Conservation (phyloP, 169 alveolate genomes). For the Plasmodium ovale region DNA sequence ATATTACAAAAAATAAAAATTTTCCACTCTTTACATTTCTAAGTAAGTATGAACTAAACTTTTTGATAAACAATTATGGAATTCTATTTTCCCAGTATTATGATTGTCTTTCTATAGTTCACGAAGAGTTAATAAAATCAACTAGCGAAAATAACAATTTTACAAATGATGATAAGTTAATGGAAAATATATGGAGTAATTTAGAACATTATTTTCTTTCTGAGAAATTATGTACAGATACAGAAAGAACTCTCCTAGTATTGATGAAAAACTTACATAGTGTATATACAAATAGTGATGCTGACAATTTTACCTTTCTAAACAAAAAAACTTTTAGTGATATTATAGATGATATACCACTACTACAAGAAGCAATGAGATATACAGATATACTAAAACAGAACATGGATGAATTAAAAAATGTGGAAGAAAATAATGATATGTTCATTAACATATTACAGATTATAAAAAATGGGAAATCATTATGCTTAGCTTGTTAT, state of each 20-base stretch:
- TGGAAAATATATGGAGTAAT: conserved; percentile 52
- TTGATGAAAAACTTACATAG: conserved; percentile 43
- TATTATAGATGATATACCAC: conserved; percentile 47
- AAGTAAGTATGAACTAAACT: conserved; percentile 4
- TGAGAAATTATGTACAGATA: conserved; percentile 52
- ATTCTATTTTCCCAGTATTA: conserved; percentile 13
- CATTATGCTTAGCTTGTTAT: conserved; percentile 80
- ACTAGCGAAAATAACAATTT: not conserved
- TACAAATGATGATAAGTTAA: not conserved
- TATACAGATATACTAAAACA: conserved; percentile 83
- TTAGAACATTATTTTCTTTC: conserved; percentile 36
- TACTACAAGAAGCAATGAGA: conserved; percentile 72
- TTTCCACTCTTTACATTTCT: conserved; percentile 22
- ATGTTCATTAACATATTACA: conserved; percentile 82
- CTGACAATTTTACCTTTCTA: not conserved
- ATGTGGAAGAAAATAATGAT: conserved; percentile 50
- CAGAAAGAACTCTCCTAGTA: conserved; percentile 30
- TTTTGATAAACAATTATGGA: conserved; percentile 31
- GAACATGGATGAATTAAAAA: conserved; percentile 78
- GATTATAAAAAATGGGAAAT: conserved; percentile 78
- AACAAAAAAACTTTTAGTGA: conserved; percentile 40
- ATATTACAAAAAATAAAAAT: not conserved
- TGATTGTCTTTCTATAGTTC: conserved; percentile 50
- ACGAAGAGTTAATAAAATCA: conserved; percentile 50
- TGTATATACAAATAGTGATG: conserved; percentile 5